Percentiles rank a stretch among this genome's conserved stretches.
Evolutionary conservation across 2,329 filamentous ascomycete species (phyloP).

Genomic region (Cryphonectria radicalis): DNA sequence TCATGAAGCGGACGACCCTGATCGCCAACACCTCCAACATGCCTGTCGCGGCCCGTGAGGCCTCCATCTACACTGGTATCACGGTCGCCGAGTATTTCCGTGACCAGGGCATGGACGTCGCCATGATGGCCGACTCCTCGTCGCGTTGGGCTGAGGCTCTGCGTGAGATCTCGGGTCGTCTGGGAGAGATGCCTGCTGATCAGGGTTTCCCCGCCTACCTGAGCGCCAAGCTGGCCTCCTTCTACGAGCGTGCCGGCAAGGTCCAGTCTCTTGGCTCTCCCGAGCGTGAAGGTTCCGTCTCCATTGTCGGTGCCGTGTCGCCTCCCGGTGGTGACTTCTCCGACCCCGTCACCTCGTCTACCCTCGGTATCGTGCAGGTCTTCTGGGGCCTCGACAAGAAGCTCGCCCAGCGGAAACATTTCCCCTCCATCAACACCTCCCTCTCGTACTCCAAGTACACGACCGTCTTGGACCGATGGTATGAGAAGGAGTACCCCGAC

Average conservation of each 20-base stretch:
- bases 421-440: slow-evolving; percentile 96
- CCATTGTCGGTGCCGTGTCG: slow-evolving; percentile 95
- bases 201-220: slow-evolving; percentile 99
- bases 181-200: slow-evolving; percentile 99
- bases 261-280: slow-evolving; percentile 86
- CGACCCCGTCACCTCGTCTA: slow-evolving; percentile 92
- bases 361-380: slow-evolving; percentile 96
- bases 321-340: slow-evolving; percentile 99
- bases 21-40: slow-evolving; percentile 99
- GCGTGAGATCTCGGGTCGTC: slow-evolving; percentile 96
- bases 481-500: slow-evolving; percentile 90
- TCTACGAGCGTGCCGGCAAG: slow-evolving; percentile 97
- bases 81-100: slow-evolving; percentile 96
- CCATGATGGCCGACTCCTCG: slow-evolving; percentile 99
- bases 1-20: slow-evolving; percentile 99
- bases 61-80: slow-evolving; percentile 97
- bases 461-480: slow-evolving; percentile 84
- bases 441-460: slow-evolving; percentile 98
- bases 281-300: slow-evolving; percentile 87
- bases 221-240: slow-evolving; percentile 93
- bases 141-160: slow-evolving; percentile 98
- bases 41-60: slow-evolving; percentile 97
- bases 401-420: slow-evolving; percentile 97
- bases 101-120: slow-evolving; percentile 94
- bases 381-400: slow-evolving; percentile 99